A percentile compares a stretch with the other conserved stretches of the same genome.
Conservation (phyloP, 164 flowering plant species). For the Stephania yunnanensis region DNA sequence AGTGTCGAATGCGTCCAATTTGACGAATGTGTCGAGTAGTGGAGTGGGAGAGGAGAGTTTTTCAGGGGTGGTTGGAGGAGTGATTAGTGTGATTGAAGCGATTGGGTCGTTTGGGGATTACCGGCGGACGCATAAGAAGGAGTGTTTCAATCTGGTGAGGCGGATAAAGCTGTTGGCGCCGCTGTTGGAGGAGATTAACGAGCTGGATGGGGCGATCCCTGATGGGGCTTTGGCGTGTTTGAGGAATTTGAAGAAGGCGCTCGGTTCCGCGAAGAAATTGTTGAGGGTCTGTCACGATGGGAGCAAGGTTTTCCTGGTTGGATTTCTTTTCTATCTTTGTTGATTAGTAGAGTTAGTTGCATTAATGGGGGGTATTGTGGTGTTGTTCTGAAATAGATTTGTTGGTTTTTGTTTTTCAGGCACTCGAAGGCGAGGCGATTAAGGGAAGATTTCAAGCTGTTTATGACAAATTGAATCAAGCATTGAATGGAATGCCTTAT, state of each 20-base stretch:
- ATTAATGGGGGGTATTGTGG: background rate
- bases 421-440: constrained; percentile 50
- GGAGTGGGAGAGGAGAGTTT: constrained; percentile 13
- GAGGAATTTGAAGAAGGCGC: constrained; percentile 38
- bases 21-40: constrained; percentile 5
- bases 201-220: constrained; percentile 27
- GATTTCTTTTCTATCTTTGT: constrained; percentile 7
- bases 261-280: constrained; percentile 45
- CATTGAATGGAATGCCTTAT: constrained; percentile 46
- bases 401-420: constrained; percentile 29
- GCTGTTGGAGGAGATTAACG: constrained; percentile 54
- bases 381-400: background rate
- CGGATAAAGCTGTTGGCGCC: constrained; percentile 60
- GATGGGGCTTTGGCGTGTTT: constrained; percentile 22
- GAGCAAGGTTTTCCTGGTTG: constrained; percentile 78
- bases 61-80: constrained; percentile 24
- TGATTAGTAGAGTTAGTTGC: background rate
- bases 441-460: constrained; percentile 46
- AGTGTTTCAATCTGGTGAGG: constrained; percentile 45
- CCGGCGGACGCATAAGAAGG: constrained; percentile 53
- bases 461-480: constrained; percentile 42
- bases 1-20: background rate
- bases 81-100: constrained; percentile 37
- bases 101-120: constrained; percentile 39
- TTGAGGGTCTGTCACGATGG: constrained; percentile 50